Conservation (phyloP, 1,139 yeast genomes). For the Magnusiomyces ingens region DNA sequence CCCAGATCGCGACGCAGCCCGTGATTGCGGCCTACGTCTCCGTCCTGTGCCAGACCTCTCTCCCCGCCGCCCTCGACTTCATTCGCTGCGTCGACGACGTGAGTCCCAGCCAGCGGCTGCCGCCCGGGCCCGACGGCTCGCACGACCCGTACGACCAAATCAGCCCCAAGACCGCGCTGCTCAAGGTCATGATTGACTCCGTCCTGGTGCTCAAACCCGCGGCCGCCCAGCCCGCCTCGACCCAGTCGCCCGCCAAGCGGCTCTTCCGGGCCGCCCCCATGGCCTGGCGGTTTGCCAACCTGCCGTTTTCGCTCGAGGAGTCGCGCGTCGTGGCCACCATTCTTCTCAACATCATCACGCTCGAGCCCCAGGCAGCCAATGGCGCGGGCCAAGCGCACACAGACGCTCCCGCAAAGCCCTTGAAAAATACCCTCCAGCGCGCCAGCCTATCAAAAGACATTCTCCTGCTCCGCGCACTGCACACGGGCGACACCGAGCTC, state of each 20-base stretch:
- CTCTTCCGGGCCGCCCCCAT: constrained; percentile 6
- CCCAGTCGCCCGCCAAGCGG: not conserved
- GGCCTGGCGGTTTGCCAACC: constrained; percentile 23
- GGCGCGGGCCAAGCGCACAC: not conserved
- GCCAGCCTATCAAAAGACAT: constrained; percentile 23
- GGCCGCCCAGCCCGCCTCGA: not conserved
- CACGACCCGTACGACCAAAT: constrained; percentile 14
- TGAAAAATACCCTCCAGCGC: constrained; percentile 4
- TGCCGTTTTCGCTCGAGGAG: constrained; percentile 21
- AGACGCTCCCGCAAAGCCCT: not conserved
- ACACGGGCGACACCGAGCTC: constrained; percentile 19
- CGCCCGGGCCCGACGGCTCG: no score
- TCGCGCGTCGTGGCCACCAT: constrained; percentile 17
- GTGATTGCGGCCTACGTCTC: constrained; percentile 19
- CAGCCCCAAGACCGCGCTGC: constrained; percentile 8
- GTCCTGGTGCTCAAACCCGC: not conserved
- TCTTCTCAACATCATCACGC: constrained; percentile 16
- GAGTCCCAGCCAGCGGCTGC: no score
- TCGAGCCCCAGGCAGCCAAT: not conserved
- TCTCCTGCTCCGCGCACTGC: constrained; percentile 22
- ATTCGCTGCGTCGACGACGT: constrained; percentile 22
- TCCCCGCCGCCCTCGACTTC: constrained; percentile 21
- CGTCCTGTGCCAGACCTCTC: constrained; percentile 19
- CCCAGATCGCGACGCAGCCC: constrained; percentile 17
- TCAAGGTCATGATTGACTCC: constrained; percentile 2